phyloP scores from a whole-genome alignment of 768 basidiomycete species.

The Tremella mesenterica region DNA sequence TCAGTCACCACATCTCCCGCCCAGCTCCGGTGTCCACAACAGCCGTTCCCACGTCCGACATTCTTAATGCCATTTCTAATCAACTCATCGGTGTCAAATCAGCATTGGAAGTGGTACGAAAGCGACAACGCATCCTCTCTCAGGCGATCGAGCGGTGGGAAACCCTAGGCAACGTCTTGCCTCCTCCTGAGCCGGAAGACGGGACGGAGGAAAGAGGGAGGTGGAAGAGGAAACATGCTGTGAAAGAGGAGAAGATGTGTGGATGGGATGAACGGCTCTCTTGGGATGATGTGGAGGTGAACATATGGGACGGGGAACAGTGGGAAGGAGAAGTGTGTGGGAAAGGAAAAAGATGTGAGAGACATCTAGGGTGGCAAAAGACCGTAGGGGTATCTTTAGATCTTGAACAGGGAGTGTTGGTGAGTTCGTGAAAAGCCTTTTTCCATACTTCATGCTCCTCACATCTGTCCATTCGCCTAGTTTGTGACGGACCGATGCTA shows the following conservation, averaged over 20 bases:
- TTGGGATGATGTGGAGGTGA: conserved; percentile 22
- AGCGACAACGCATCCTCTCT: conserved; percentile 14
- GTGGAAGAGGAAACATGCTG: background rate
- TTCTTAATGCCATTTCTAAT: conserved; percentile 1
- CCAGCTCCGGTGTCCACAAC: background rate
- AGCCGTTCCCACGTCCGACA: background rate
- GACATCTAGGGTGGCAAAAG: conserved; percentile 37
- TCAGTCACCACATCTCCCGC: conserved; percentile 7
- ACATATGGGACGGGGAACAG: conserved; percentile 1
- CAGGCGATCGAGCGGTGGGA: conserved; percentile 13
- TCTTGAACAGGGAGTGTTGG: conserved; percentile 16
- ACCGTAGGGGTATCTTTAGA: conserved; percentile 15
- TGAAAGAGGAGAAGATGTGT: conserved; percentile 24
- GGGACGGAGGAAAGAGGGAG: too few species aligned
- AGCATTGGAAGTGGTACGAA: conserved; percentile 10
- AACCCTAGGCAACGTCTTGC: background rate
- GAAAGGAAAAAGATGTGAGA: conserved; percentile 22
- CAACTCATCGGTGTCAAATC: conserved; percentile 8
- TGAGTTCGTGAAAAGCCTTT: too few species aligned
- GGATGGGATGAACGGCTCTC: conserved; percentile 25
- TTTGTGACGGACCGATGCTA: too few species aligned
- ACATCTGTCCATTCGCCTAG: too few species aligned
- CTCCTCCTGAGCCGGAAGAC: conserved; percentile 2
- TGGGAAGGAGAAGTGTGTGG: background rate
- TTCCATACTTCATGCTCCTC: too few species aligned